These are phyloP conservation scores for Logfia minima DNA, from an alignment of 129 eudicot species.

Conservation along the genomic window DNA sequence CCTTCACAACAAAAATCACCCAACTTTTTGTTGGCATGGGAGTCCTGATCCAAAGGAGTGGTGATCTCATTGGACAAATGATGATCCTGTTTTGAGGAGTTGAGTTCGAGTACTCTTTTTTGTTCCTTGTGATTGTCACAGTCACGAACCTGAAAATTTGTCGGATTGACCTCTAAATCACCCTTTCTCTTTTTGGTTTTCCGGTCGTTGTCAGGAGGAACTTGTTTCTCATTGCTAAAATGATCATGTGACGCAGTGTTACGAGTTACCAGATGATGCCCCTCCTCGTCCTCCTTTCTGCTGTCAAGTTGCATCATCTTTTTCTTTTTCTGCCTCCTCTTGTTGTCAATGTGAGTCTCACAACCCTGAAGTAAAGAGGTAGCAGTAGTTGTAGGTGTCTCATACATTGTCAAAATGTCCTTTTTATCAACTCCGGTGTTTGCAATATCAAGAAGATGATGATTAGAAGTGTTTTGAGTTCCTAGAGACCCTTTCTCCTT, in stretches of 20 bases:
- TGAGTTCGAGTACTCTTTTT: neutral
- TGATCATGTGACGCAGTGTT: neutral
- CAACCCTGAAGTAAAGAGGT: neutral
- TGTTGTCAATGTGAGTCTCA: neutral
- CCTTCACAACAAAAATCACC: neutral
- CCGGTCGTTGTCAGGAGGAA: neutral
- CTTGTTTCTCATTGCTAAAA: neutral
- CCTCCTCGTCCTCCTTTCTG: neutral
- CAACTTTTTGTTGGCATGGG: too few relatives aligned
- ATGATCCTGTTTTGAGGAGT: neutral
- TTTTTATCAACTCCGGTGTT: neutral
- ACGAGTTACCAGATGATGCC: neutral
- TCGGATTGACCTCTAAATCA: neutral
- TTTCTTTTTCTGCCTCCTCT: neutral
- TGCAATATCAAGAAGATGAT: neutral
- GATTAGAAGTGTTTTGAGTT: too few relatives aligned
- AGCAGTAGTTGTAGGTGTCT: neutral
- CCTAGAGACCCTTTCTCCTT: neutral
- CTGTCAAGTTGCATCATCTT: neutral
- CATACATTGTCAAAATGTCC: neutral
- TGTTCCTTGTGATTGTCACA: neutral
- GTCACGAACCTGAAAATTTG: neutral
- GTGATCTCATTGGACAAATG: neutral
- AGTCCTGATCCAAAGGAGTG: neutral
- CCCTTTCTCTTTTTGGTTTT: neutral